Base-by-base conservation (phyloP, 768 basidiomycete genomes). In the Postia placenta region DNA sequence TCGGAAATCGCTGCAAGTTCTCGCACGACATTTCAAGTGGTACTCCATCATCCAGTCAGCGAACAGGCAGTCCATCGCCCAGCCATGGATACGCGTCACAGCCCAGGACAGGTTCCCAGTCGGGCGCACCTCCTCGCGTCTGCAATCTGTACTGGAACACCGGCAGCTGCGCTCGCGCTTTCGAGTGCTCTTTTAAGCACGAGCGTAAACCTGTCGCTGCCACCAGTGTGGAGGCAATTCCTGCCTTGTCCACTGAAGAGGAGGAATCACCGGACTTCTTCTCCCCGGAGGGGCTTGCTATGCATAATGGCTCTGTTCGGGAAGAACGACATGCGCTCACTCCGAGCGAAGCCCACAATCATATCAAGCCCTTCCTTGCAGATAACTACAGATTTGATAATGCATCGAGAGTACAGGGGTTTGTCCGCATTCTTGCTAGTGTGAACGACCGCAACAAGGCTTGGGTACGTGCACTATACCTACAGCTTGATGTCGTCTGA, bases 1-100 rank as follows among this genome's bases (percentile, higher is more conserved):
- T 30, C 40, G 54, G 54, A 33, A 25, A 42, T 14, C 36, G 45
- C 11, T 55, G 54, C 48, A 51, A 30, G 25, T 55, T 49, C 25
- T 38, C 47, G 2, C 54, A 55, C 36, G 50, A 49, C n/a, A n/a
- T n/a, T n/a, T n/a, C n/a, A 7, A 49, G 38, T 2, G 12, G 49
- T 19, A 27, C 45, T 20, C 50, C 48, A 27, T 39, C 45, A 17
- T 19, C 39, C 20, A n/a, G 2, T 37, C 27, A 35, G 3, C n/a
- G 17, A 9, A 19, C 14, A 22, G 4, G 6, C 11, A 7, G 5
- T 19, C 14, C 14, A 11, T 11, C 17, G 17, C 28, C 4, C 3
- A n/a, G n/a, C n/a, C n/a, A n/a, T n/a, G n/a, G n/a, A n/a, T n/a
- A n/a, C n/a, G 24, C 27, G 15, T 11, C 14, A 17, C 24, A 30